These are phyloP conservation scores for Pistacia integerrima DNA, from an alignment of 345 rosid genomes.

Conservation along the genomic window DNA sequence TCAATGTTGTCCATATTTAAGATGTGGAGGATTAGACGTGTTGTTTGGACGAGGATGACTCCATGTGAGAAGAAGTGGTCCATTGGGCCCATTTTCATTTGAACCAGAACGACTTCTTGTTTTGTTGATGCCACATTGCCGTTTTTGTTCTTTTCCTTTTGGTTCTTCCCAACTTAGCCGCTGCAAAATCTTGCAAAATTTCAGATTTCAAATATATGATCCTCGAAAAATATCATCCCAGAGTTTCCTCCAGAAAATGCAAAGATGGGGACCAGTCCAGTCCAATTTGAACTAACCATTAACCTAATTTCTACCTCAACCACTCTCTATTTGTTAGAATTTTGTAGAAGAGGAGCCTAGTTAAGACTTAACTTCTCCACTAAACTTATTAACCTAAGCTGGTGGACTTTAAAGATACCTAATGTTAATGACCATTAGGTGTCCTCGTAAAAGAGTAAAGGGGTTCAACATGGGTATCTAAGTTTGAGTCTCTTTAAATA, in stretches of 20 bases:
- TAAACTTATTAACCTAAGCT: too few relatives aligned
- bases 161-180: neutral
- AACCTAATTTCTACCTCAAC: too few relatives aligned
- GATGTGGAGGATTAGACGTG: neutral
- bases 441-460: too few relatives aligned
- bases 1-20: too few relatives aligned
- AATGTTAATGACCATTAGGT: too few relatives aligned
- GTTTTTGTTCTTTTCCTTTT: neutral
- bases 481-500: too few relatives aligned
- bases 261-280: neutral
- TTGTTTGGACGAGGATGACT: neutral
- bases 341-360: neutral
- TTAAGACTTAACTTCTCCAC: neutral
- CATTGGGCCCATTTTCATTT: slow-evolving; percentile 5
- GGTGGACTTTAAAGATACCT: too few relatives aligned
- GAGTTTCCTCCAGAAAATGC: neutral
- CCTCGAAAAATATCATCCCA: too few relatives aligned
- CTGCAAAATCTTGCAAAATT: neutral
- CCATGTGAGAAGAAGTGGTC: slow-evolving; percentile 7
- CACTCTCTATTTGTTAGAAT: neutral
- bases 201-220: neutral
- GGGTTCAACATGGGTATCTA: too few relatives aligned
- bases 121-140: neutral
- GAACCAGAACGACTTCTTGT: neutral
- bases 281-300: too few relatives aligned